phyloP scores from a whole-genome alignment of 2,329 filamentous ascomycete species.

The Colletotrichum coccodes region DNA sequence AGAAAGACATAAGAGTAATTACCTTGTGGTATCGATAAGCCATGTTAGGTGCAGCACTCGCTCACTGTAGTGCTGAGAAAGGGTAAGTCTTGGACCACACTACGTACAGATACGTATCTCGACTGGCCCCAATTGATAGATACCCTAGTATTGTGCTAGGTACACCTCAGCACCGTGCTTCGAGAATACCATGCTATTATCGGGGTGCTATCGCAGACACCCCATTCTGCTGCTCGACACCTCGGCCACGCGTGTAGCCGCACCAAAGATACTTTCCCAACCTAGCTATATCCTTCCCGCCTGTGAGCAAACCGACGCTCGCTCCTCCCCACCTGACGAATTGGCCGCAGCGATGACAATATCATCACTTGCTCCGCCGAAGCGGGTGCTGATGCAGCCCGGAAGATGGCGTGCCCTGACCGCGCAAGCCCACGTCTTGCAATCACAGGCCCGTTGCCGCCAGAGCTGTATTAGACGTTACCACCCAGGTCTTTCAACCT shows the following conservation, averaged over 20 bases:
- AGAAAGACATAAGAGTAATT: no score
- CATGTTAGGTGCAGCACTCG: neutral
- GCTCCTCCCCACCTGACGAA: neutral
- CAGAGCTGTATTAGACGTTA: conserved; percentile 12
- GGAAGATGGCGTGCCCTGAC: neutral
- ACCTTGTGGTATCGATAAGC: neutral
- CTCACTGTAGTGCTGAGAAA: no score
- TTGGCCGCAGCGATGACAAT: conserved; percentile 1
- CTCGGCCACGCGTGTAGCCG: neutral
- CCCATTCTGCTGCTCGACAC: neutral
- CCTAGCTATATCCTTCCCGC: neutral
- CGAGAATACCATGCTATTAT: neutral
- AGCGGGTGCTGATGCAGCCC: neutral
- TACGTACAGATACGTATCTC: no score
- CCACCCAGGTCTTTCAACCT: conserved; percentile 8
- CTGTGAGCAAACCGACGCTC: neutral
- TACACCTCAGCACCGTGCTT: no score
- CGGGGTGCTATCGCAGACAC: neutral
- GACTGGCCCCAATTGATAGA: neutral
- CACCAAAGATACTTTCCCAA: neutral
- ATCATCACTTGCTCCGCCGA: neutral
- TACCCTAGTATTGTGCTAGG: neutral
- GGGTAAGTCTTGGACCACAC: no score
- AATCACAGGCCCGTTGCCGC: neutral
- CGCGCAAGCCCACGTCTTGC: neutral